Base-by-base conservation (phyloP, 2,329 filamentous ascomycete species). In the Apiospora hydei region DNA sequence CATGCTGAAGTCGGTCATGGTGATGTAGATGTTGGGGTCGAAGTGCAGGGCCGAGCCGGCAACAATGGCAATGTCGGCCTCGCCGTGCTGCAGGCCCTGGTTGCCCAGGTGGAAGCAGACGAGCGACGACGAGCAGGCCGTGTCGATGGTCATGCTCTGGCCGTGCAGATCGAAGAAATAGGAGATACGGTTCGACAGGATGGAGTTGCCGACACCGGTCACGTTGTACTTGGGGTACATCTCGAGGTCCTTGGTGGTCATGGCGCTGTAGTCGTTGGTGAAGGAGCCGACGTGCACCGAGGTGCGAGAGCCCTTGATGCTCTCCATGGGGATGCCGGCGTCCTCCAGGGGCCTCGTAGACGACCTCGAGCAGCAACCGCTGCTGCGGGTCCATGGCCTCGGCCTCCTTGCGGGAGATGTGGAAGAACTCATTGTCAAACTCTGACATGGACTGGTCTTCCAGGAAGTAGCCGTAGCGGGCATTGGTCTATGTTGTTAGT, bases 1-100 rank as follows among this genome's bases (percentile, higher is more conserved):
- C 69, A 89, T 88, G 73, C 86, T 87, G 21, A 88, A 78, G 8
- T 84, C 85, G 2, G 86, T 86, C 86, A 88, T 88, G 1, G 86
- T 85, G 81, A 88, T 86, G 51, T 26, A 57, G 30, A 67, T 44
- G 14, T 67, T 41, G 30, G 64, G 64, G 30, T n/a, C 41, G 30
- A 72, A 24, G 24, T 70, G 26, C 26, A 70, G 43, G n/a, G 69
- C 70, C 0, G 67, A 49, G 8, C 67, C 71, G 11, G n/a, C 38
- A 4, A 49, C 71, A 14, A 70, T 26, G 24, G 71, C 71, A 13
- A 72, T 34, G 21, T 34, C 24, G 24, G 26, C 24, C 46, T 70
- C 68, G 46, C 71, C 71, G 10, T n/a, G 24, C 44, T 69, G 71
- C 21, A 67, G 44, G 21, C n/a, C 30, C 61, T 72, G 71, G 21